A percentile compares a stretch with the other conserved stretches of the same genome.
Evolutionary conservation across 305 asterid species (phyloP).

Genomic region (Solanum aculeatissimum): DNA sequence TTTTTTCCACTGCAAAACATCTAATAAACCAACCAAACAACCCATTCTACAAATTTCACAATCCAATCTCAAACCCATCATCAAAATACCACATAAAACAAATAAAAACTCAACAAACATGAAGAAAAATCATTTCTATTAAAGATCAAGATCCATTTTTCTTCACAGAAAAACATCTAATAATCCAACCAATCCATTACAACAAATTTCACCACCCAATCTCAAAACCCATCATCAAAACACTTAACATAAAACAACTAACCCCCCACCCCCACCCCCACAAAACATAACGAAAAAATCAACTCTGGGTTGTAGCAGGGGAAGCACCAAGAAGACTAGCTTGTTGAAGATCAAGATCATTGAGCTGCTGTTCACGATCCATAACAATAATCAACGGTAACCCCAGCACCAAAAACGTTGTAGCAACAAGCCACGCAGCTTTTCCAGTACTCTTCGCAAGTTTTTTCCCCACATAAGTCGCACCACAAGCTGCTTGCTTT

Average conservation of each 20-base stretch:
- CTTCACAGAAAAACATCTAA: too few species aligned
- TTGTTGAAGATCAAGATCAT: slow-evolving; percentile 60
- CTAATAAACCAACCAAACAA: background rate
- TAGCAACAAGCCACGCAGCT: slow-evolving; percentile 79
- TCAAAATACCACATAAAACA: background rate
- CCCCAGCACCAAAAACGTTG: slow-evolving; percentile 51
- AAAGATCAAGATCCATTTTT: too few species aligned
- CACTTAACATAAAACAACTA: background rate
- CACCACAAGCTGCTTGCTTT: slow-evolving; percentile 32
- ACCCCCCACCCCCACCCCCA: too few species aligned
- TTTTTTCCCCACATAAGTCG: slow-evolving; percentile 44
- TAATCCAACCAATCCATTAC: background rate
- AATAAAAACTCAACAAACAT: background rate
- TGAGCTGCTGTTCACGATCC: slow-evolving; percentile 70
- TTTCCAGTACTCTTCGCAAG: slow-evolving; percentile 70
- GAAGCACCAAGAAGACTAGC: slow-evolving; percentile 58
- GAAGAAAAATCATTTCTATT: too few species aligned
- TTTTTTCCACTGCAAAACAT: background rate
- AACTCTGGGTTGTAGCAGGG: slow-evolving; percentile 3
- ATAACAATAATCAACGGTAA: slow-evolving; percentile 55
- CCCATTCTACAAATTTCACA: background rate
- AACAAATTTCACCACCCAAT: background rate
- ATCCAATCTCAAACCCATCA: background rate
- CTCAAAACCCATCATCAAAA: background rate
- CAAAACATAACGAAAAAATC: background rate